Percentiles rank a stretch among this genome's conserved stretches.
Conservation (phyloP, 208 protist genomes). For the Crithidia bombi region DNA sequence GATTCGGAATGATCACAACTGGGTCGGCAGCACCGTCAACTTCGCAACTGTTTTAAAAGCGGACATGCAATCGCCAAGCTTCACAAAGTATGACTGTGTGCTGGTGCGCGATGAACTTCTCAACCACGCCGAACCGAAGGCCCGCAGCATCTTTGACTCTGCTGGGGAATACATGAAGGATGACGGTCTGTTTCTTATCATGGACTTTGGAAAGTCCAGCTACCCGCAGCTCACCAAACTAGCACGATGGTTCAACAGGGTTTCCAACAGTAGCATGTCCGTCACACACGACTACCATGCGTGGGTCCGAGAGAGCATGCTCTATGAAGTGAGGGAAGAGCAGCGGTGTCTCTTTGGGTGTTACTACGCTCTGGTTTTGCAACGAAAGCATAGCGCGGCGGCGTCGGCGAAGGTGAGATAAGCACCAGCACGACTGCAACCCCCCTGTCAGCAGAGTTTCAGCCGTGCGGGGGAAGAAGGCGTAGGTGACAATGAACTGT, state of each 20-base stretch:
- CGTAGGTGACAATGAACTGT: background rate
- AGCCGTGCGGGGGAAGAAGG: too few relatives aligned
- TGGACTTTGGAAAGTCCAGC: slow-evolving; percentile 78
- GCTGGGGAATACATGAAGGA: slow-evolving; percentile 53
- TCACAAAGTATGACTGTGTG: slow-evolving; percentile 77
- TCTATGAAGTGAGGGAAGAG: slow-evolving; percentile 69
- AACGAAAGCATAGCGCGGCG: background rate
- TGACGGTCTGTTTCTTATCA: slow-evolving; percentile 70
- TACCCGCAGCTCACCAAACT: slow-evolving; percentile 38
- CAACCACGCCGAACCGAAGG: slow-evolving; percentile 48
- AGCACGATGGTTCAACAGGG: slow-evolving; percentile 58
- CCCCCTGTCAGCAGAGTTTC: background rate
- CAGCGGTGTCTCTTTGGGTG: slow-evolving; percentile 65
- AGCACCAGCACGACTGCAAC: background rate
- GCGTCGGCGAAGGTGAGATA: background rate
- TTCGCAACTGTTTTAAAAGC: slow-evolving; percentile 63
- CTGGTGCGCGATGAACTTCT: slow-evolving; percentile 82
- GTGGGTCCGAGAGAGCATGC: slow-evolving; percentile 74
- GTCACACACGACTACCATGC: slow-evolving; percentile 75
- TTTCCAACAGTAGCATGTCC: slow-evolving; percentile 71
- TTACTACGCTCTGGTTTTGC: slow-evolving; percentile 69
- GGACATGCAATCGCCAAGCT: slow-evolving; percentile 44
- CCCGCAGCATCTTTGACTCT: slow-evolving; percentile 61
- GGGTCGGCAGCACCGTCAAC: slow-evolving; percentile 80
- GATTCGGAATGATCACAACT: slow-evolving; percentile 82